Base-by-base conservation (phyloP, 2,329 filamentous ascomycete genomes). In the Fusarium sp. region DNA sequence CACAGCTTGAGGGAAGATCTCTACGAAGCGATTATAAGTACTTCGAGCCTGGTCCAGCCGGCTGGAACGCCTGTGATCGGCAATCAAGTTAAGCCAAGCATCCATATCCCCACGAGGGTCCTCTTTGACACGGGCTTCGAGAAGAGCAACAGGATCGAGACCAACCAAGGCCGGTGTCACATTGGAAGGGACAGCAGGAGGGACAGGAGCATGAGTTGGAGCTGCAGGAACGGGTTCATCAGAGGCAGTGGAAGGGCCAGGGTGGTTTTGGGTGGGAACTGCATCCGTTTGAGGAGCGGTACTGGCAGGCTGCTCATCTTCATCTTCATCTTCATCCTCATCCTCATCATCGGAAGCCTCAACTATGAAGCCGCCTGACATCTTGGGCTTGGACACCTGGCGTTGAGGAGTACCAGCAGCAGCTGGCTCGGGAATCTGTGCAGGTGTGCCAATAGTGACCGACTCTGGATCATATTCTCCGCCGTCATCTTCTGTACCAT, bases 21-120 rank as follows among this genome's bases (percentile, higher is more conserved):
- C 88, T 70, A 98, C 85, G 78, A 98, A 97, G 37, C 93, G 89
- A 69, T 96, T 91, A 76, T 96, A 99, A 16, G 91, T 88, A 61
- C 85, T 88, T 69, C 95, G 89, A 30, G 92, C 88, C 74, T 95
- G 91, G 64, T 97, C 93, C 66, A 94, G 82, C 79, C 94, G 92
- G 80, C 92, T 92, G 74, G 91, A 92, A 75, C 88, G 90, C 72
- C 91, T 91, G 79, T 97, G 89, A 77, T 97, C 93, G 71, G 88
- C 87, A 77, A 99, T 95, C 77, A 99, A 85, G 70, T 88, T 87
- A 74, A 97, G 83, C 96, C 96, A 99, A 33, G 95, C 93, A 77
- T 96, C 92, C 80, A 96, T 88, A 74, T 97, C 94, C 75, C 95
- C 96, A 74, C 93, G 92, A 16, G 95, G 92, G 77, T 99, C 96